Conservation (phyloP, 176 grass and related monocot genomes). For the Aegilops sharonensis region DNA sequence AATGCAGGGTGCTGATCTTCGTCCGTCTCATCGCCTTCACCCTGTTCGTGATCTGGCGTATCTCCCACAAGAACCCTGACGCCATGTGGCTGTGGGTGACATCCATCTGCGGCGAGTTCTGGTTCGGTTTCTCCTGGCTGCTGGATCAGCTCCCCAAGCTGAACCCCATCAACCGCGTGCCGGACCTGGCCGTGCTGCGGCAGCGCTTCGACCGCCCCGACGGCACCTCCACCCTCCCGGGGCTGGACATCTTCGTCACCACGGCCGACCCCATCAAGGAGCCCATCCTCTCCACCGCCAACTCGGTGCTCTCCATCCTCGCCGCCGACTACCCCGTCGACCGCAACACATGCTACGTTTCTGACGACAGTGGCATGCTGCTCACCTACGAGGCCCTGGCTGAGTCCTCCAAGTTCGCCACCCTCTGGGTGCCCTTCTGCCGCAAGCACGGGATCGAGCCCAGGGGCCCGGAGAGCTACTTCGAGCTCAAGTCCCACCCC, state of each 20-base stretch:
- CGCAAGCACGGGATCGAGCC: constrained; percentile 86
- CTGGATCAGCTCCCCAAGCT: constrained; percentile 90
- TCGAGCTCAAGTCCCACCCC: constrained; percentile 77
- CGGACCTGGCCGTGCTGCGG: constrained; percentile 57
- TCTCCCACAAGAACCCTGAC: constrained; percentile 72
- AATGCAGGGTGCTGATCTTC: constrained; percentile 72
- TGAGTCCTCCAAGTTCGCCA: constrained; percentile 78
- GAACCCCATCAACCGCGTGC: constrained; percentile 77
- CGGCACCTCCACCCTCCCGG: constrained; percentile 62
- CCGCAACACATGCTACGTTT: constrained; percentile 78
- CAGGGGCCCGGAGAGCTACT: constrained; percentile 71
- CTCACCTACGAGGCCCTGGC: constrained; percentile 89
- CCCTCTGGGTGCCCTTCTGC: constrained; percentile 89
- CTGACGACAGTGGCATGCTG: constrained; percentile 80
- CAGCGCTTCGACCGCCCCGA: constrained; percentile 72
- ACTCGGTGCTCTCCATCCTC: constrained; percentile 93
- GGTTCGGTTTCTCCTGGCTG: constrained; percentile 93
- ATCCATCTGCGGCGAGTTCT: constrained; percentile 82
- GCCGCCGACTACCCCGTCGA: constrained; percentile 85
- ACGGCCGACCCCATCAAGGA: constrained; percentile 89
- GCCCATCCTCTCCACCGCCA: constrained; percentile 76
- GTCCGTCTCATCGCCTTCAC: constrained; percentile 59
- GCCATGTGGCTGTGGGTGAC: constrained; percentile 96
- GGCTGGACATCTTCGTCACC: constrained; percentile 82
- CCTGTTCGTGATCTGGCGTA: constrained; percentile 81